phyloP scores from a whole-genome alignment of 2,329 filamentous ascomycete species.

The Pseudocercospora vitis region DNA sequence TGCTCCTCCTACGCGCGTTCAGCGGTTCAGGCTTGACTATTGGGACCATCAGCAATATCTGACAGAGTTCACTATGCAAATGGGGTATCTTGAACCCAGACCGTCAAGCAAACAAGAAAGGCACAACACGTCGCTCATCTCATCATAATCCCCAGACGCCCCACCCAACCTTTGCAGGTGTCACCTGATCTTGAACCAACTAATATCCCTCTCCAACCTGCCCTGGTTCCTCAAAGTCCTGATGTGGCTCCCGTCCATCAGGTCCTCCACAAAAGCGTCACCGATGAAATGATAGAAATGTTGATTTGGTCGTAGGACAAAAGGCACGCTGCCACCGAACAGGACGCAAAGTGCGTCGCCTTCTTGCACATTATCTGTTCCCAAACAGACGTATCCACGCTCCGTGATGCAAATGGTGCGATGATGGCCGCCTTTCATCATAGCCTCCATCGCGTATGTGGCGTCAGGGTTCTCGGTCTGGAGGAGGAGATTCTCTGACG shows the following conservation, averaged over 20 bases:
- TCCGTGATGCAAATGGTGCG: conserved; percentile 10
- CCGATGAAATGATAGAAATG: not conserved
- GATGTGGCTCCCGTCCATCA: not conserved
- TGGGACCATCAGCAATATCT: too few relatives aligned
- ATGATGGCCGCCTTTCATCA: conserved; percentile 17
- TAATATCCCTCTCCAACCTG: not conserved
- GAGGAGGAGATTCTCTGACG: conserved; percentile 2
- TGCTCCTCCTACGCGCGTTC: too few relatives aligned
- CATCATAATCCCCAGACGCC: not conserved
- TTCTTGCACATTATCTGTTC: conserved; percentile 1
- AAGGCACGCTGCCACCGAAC: conserved; percentile 9
- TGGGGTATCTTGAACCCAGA: too few relatives aligned
- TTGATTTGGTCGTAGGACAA: conserved; percentile 1
- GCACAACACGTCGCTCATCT: not conserved
- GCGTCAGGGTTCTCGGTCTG: conserved; percentile 12
- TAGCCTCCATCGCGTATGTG: conserved; percentile 11
- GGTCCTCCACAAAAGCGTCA: not conserved
- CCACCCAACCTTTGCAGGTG: too few relatives aligned
- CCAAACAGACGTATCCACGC: not conserved
- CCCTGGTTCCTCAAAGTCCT: not conserved
- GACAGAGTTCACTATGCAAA: too few relatives aligned
- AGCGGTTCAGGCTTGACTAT: too few relatives aligned
- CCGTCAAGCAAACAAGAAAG: too few relatives aligned
- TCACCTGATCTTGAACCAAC: not conserved
- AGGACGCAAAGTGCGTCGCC: conserved; percentile 3